These are phyloP conservation scores for Aureobasidium sp. DNA, from an alignment of 2,329 filamentous ascomycete genomes.

Conservation along the genomic window DNA sequence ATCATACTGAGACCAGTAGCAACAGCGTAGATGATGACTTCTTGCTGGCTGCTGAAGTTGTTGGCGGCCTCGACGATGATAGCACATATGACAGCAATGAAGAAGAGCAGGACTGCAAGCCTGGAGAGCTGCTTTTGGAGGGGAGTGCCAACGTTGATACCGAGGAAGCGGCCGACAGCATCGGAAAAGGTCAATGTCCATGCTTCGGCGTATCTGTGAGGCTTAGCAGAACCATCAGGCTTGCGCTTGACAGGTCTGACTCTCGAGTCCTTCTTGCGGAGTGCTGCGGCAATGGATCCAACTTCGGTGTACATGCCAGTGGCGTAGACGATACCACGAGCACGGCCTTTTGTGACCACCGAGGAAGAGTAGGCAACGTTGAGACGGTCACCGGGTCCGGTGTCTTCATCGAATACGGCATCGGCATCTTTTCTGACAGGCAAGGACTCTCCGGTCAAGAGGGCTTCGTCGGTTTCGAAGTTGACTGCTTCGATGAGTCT, in stretches of 20 bases:
- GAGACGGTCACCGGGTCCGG: constrained; percentile 51
- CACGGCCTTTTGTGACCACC: constrained; percentile 54
- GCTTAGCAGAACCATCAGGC: constrained; percentile 24
- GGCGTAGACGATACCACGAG: constrained; percentile 47
- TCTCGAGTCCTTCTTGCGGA: constrained; percentile 44
- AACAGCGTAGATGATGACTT: constrained; percentile 59
- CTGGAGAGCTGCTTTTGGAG: constrained; percentile 74
- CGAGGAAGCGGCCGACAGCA: constrained; percentile 53
- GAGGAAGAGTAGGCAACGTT: constrained; percentile 59
- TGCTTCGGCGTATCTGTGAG: constrained; percentile 38
- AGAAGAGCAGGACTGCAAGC: constrained; percentile 69
- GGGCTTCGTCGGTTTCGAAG: constrained; percentile 61
- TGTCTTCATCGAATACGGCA: constrained; percentile 25
- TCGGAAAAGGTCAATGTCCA: constrained; percentile 46
- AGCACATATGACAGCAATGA: constrained; percentile 56
- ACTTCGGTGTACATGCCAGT: constrained; percentile 60
- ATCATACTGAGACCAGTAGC: constrained; percentile 55
- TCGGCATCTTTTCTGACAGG: constrained; percentile 28
- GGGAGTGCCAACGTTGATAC: constrained; percentile 64
- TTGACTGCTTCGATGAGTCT: constrained; percentile 42
- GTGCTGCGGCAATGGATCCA: constrained; percentile 55
- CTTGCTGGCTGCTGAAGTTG: constrained; percentile 42
- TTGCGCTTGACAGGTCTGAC: constrained; percentile 32
- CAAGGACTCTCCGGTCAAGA: constrained; percentile 62
- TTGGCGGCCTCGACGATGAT: constrained; percentile 58